phyloP scores from a whole-genome alignment of 257 asterid genomes.

The Fraxinus pennsylvanica region DNA sequence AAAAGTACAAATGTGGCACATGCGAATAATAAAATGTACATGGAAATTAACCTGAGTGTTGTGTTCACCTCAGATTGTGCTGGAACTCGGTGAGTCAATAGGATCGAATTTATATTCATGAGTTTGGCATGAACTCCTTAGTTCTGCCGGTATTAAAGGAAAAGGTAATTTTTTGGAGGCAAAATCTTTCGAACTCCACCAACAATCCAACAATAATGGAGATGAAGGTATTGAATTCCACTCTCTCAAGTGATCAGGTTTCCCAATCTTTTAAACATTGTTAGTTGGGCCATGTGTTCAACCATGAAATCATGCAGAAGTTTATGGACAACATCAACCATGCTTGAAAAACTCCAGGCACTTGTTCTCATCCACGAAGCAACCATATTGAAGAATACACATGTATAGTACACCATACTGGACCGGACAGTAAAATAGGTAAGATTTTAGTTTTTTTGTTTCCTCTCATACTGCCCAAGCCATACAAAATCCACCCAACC shows the following conservation, averaged over 20 bases:
- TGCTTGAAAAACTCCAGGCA: slow-evolving; percentile 25
- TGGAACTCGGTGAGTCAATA: slow-evolving; percentile 16
- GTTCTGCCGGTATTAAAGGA: slow-evolving; percentile 14
- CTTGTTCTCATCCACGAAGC: slow-evolving; percentile 32
- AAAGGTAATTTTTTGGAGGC: slow-evolving; percentile 3
- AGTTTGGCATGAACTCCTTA: not conserved
- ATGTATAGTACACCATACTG: not conserved
- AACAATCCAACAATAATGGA: slow-evolving; percentile 10
- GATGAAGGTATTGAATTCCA: slow-evolving; percentile 22
- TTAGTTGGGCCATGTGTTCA: slow-evolving; percentile 21
- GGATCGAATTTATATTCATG: slow-evolving; percentile 14
- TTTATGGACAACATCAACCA: slow-evolving; percentile 31
- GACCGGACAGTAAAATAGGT: not conserved
- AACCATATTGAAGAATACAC: slow-evolving; percentile 35
- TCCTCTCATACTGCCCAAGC: not conserved
- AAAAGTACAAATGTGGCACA: not conserved
- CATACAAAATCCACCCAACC: not conserved
- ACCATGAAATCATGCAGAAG: slow-evolving; percentile 29
- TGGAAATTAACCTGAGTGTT: slow-evolving; percentile 35
- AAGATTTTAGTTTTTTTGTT: not conserved
- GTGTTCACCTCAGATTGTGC: slow-evolving; percentile 19
- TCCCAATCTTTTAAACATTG: slow-evolving; percentile 17
- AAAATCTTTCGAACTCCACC: slow-evolving; percentile 13
- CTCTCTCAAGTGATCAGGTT: slow-evolving; percentile 27
- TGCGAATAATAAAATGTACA: not conserved